These are phyloP conservation scores for Podila clonocystis DNA, from an alignment of 192 early-diverging fungal genomes.

Conservation along the genomic window DNA sequence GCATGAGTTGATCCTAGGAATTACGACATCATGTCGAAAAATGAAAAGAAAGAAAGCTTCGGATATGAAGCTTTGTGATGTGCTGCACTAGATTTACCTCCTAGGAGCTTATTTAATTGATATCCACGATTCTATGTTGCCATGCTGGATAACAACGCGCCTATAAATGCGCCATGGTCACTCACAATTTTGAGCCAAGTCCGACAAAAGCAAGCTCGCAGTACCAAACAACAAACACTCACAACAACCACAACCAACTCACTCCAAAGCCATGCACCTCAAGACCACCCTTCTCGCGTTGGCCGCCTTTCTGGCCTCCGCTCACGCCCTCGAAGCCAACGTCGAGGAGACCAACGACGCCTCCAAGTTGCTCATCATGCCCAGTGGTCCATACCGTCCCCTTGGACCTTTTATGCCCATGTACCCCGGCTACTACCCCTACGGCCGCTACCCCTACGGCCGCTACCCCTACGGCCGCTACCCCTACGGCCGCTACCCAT, in stretches of 20 bases:
- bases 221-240: not conserved
- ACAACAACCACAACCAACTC: not conserved
- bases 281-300: slow-evolving; percentile 7
- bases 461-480: not conserved
- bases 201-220: too few species aligned
- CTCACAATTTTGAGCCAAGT: too few species aligned
- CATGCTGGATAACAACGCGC: too few species aligned
- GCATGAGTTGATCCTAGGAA: too few species aligned
- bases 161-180: too few species aligned
- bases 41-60: not conserved
- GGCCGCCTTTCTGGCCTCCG: not conserved
- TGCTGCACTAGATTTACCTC: too few species aligned
- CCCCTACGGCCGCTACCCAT: not conserved
- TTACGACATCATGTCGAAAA: too few species aligned
- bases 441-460: not conserved
- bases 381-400: not conserved
- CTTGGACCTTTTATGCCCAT: not conserved
- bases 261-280: not conserved
- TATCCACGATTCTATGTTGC: too few species aligned
- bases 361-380: not conserved
- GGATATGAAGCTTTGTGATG: too few species aligned
- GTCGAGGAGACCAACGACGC: not conserved
- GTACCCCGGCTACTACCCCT: not conserved
- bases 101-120: too few species aligned
- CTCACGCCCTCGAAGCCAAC: not conserved